Conservation (phyloP, 2,329 filamentous ascomycete genomes). For the Cladosporium sp. region DNA sequence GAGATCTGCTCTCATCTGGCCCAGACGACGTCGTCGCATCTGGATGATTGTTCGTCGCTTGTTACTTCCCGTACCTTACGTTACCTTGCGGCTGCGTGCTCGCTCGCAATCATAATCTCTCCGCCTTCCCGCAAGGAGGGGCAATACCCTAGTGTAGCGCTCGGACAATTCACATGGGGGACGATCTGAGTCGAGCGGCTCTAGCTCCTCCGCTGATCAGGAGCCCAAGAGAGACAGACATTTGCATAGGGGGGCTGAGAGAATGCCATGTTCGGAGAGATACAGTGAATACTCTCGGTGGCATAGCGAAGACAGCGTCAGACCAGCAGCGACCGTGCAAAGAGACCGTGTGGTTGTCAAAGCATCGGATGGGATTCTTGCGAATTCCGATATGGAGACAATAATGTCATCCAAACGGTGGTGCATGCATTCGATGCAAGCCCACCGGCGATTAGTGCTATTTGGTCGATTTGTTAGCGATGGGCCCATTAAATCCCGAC, state of each 20-base stretch:
- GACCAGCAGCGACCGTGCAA: slow-evolving; percentile 7
- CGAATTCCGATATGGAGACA: neutral
- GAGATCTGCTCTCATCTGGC: slow-evolving; percentile 4
- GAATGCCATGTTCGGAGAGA: slow-evolving; percentile 14
- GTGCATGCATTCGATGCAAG: slow-evolving; percentile 12
- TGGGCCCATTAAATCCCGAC: slow-evolving; percentile 10
- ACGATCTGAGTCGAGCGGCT: slow-evolving; percentile 5
- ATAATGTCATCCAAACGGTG: slow-evolving; percentile 11
- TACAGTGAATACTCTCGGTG: neutral
- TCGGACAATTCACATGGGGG: slow-evolving; percentile 16
- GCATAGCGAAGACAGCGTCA: slow-evolving; percentile 2
- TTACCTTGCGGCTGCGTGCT: slow-evolving; percentile 9
- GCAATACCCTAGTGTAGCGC: slow-evolving; percentile 12
- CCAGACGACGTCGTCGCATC: neutral
- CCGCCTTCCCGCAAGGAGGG: slow-evolving; percentile 14
- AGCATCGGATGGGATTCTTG: slow-evolving; percentile 5
- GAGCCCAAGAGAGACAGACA: slow-evolving; percentile 3
- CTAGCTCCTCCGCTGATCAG: slow-evolving; percentile 12
- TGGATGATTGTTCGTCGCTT: neutral
- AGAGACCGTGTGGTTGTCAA: neutral
- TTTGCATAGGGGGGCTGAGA: neutral
- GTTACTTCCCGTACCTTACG: slow-evolving; percentile 11
- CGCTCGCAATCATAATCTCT: slow-evolving; percentile 3
- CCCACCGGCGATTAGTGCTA: slow-evolving; percentile 10
- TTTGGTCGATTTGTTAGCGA: slow-evolving; percentile 1